phyloP scores from a whole-genome alignment of 352 stramenopile species.

The Phytophthora ramorum region DNA sequence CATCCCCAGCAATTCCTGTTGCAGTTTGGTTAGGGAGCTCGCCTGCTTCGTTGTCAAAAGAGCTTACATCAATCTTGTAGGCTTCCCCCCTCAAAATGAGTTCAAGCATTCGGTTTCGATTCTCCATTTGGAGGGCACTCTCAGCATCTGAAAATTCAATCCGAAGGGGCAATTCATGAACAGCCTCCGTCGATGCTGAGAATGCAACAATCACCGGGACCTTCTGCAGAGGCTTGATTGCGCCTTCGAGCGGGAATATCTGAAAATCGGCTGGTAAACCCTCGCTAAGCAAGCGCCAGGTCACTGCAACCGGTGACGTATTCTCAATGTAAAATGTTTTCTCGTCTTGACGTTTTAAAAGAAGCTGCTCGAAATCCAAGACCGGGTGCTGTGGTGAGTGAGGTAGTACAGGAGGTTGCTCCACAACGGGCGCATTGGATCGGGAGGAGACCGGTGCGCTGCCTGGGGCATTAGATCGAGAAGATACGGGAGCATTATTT shows the following conservation, averaged over 20 bases:
- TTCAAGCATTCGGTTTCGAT: slow-evolving; percentile 37
- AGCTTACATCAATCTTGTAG: slow-evolving; percentile 93
- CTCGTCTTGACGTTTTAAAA: slow-evolving; percentile 90
- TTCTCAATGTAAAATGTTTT: slow-evolving; percentile 92
- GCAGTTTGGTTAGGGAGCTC: slow-evolving; percentile 13
- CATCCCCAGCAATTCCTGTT: neutral
- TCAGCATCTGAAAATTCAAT: slow-evolving; percentile 90
- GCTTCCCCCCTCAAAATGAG: slow-evolving; percentile 82
- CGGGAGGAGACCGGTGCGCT: slow-evolving; percentile 27
- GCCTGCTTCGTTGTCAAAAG: slow-evolving; percentile 57
- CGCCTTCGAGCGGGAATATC: slow-evolving; percentile 75
- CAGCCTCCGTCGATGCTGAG: slow-evolving; percentile 65
- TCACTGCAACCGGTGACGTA: slow-evolving; percentile 71
- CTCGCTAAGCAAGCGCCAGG: slow-evolving; percentile 59
- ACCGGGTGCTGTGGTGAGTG: slow-evolving; percentile 28
- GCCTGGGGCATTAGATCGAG: slow-evolving; percentile 22
- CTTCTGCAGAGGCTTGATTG: slow-evolving; percentile 77
- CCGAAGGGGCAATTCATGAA: slow-evolving; percentile 62
- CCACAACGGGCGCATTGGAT: slow-evolving; percentile 16
- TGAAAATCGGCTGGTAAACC: slow-evolving; percentile 69
- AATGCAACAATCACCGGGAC: slow-evolving; percentile 73
- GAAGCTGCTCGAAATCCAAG: slow-evolving; percentile 93
- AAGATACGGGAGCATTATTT: slow-evolving; percentile 26
- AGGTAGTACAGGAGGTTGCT: slow-evolving; percentile 2
- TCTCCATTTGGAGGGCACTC: slow-evolving; percentile 54